phyloP scores from a whole-genome alignment of 108 stramenopile species.

The Skeletonema potamos region DNA sequence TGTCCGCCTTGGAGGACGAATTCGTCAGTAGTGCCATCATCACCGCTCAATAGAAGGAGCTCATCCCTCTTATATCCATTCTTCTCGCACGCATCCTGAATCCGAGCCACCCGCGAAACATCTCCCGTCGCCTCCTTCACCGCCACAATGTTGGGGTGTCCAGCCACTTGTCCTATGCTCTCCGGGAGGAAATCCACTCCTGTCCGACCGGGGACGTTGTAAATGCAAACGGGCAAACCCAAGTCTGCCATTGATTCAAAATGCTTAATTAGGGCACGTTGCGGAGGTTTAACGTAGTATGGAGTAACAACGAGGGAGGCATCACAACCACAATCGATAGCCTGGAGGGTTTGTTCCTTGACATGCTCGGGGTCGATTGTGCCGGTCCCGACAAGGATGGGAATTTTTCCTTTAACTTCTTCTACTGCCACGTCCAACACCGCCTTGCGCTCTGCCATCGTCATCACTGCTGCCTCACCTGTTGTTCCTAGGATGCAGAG shows the following conservation, averaged over 20 bases:
- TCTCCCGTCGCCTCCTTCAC: slow-evolving; percentile 78
- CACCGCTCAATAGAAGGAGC: slow-evolving; percentile 73
- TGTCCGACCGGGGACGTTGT: slow-evolving; percentile 79
- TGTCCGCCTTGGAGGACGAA: slow-evolving; percentile 69
- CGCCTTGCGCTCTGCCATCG: slow-evolving; percentile 55
- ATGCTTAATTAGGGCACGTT: slow-evolving; percentile 65
- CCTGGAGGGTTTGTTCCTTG: slow-evolving; percentile 61
- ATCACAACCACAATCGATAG: slow-evolving; percentile 67
- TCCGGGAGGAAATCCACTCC: slow-evolving; percentile 55
- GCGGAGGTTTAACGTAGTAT: slow-evolving; percentile 84
- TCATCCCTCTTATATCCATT: slow-evolving; percentile 31
- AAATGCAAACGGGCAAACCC: slow-evolving; percentile 74
- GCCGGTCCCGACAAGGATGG: slow-evolving; percentile 68
- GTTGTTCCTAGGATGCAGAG: slow-evolving; percentile 77
- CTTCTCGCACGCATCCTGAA: slow-evolving; percentile 35
- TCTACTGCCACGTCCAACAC: slow-evolving; percentile 59
- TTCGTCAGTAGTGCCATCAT: slow-evolving; percentile 65
- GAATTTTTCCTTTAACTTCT: slow-evolving; percentile 62
- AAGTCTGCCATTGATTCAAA: slow-evolving; percentile 64
- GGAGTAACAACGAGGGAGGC: slow-evolving; percentile 82
- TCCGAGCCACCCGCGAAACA: slow-evolving; percentile 52
- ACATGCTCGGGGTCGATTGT: slow-evolving; percentile 55
- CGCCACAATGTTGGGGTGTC: slow-evolving; percentile 64
- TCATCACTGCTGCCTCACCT: slow-evolving; percentile 67
- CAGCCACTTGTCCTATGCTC: slow-evolving; percentile 49